phyloP scores from a whole-genome alignment of 192 early-diverging fungal species.

The Coemansia sp. region DNA sequence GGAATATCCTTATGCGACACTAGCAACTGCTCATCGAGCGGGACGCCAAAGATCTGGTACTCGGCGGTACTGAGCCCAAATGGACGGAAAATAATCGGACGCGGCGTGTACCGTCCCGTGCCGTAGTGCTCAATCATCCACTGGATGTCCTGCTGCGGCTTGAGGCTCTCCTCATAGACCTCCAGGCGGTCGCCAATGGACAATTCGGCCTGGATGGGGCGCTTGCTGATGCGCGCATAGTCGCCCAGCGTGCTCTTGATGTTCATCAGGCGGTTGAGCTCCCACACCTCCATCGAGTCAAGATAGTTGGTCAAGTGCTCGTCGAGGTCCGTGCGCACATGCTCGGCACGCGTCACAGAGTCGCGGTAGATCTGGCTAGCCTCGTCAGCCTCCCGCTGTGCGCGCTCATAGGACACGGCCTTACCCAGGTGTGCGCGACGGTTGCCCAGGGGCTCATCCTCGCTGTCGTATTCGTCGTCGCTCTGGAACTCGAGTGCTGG shows the following conservation, averaged over 20 bases:
- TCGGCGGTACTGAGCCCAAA: constrained; percentile 68
- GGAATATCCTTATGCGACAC: constrained; percentile 65
- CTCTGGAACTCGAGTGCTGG: constrained; percentile 59
- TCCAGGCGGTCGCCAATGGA: constrained; percentile 58
- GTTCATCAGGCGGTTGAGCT: constrained; percentile 58
- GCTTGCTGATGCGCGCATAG: constrained; percentile 43
- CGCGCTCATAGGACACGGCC: constrained; percentile 54
- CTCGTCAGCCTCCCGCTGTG: constrained; percentile 64
- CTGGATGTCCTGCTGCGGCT: constrained; percentile 77
- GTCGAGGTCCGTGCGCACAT: constrained; percentile 69
- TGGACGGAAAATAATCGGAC: constrained; percentile 72
- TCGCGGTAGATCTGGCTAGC: constrained; percentile 68
- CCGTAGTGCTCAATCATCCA: constrained; percentile 77
- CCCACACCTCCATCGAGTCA: constrained; percentile 59
- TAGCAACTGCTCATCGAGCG: constrained; percentile 68
- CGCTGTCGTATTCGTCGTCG: constrained; percentile 53
- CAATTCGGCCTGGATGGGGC: constrained; percentile 42
- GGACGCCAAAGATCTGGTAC: constrained; percentile 80
- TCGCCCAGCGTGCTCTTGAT: constrained; percentile 51
- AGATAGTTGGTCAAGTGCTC: constrained; percentile 63
- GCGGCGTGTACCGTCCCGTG: constrained; percentile 68
- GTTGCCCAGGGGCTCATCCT: constrained; percentile 54
- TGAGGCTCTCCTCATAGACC: constrained; percentile 73
- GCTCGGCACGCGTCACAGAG: constrained; percentile 67
- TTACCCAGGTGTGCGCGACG: constrained; percentile 31